Conservation (phyloP, 108 stramenopile genomes). For the Cyclotella atomus region DNA sequence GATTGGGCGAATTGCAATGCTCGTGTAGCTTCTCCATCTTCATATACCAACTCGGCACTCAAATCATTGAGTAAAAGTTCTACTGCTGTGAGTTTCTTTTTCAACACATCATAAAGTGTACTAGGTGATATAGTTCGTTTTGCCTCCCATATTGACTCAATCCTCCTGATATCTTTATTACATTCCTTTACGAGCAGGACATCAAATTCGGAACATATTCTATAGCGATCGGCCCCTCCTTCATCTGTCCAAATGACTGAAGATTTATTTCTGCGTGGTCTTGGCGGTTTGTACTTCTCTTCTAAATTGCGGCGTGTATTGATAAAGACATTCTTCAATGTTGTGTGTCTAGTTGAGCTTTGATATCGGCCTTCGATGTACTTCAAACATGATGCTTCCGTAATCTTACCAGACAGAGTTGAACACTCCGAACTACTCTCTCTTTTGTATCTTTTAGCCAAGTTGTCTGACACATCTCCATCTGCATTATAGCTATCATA, state of each 20-base stretch:
- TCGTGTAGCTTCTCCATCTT: conserved; percentile 2
- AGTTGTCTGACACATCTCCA: too few species aligned
- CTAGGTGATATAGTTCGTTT: conserved; percentile 40
- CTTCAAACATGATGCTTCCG: conserved; percentile 23
- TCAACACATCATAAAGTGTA: conserved; percentile 35
- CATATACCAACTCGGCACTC: conserved; percentile 23
- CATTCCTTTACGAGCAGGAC: neutral
- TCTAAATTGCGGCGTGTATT: conserved; percentile 17
- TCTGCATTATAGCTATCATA: neutral
- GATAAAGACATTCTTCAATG: conserved; percentile 29
- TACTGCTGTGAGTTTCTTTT: conserved; percentile 29
- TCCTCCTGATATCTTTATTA: neutral
- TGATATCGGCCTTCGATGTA: conserved; percentile 1
- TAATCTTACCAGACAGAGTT: conserved; percentile 8
- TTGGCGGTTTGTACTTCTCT: conserved; percentile 18
- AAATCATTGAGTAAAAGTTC: conserved; percentile 20
- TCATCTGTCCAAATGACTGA: conserved; percentile 33
- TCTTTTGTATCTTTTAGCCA: too few species aligned
- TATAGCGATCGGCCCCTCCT: conserved; percentile 13
- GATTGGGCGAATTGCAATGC: neutral
- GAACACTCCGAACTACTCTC: neutral
- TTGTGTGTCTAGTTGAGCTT: neutral
- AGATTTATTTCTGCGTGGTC: conserved; percentile 11
- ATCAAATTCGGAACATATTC: conserved; percentile 43
- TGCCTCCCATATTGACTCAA: conserved; percentile 40